Evolutionary conservation across 768 basidiomycete species (phyloP), one percentile per base, ranked within the genome.

Genomic region (Suillus decipiens): DNA sequence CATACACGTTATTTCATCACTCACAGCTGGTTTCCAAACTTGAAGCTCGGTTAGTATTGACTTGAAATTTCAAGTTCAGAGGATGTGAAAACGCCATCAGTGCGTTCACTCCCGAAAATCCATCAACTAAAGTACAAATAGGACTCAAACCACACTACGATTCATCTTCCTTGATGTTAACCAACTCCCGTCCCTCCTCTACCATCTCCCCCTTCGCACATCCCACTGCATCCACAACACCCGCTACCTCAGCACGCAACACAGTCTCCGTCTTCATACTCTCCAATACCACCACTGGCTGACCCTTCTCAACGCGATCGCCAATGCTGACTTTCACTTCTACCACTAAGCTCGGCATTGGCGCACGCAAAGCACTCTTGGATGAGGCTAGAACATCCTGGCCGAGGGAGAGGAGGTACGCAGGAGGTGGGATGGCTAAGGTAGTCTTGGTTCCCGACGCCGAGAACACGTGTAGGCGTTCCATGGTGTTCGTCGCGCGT

Each of bases 231-330:
- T 81, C 86, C 9, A 96, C 88, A 6, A 87, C 78, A 5, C 94
- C 95, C 42, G 83, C 78, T 9, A 78, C 79, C 63, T 87, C 83
- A 15, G 93, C 87, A 60, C 93, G 81, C 66, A 97, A 74, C 47
- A 93, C 90, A 43, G 91, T 96, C 78, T 96, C 95, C 66, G 95
- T 97, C 85, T 98, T 98, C 95, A 97, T 98, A 71, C 95, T 96
- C 78, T 96, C 95, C 71, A 96, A 76, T 6, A 96, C 86, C 36
- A 95, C 87, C 10, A 94, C 82, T 9, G 85, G 85, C 71, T 95
- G 90, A 0, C 93, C 93, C 70, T 84, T 88, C 76, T 89, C 87
- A 45, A 97, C 91, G 15, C 75, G 79, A 59, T 96, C 90, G 5
- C 95, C 95, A 1, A 84, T 79, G 63, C 81, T 82, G 39, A 96